These are phyloP conservation scores for Clonostachys rhizophaga DNA, from an alignment of 2,329 filamentous ascomycete species.

Conservation along the genomic window DNA sequence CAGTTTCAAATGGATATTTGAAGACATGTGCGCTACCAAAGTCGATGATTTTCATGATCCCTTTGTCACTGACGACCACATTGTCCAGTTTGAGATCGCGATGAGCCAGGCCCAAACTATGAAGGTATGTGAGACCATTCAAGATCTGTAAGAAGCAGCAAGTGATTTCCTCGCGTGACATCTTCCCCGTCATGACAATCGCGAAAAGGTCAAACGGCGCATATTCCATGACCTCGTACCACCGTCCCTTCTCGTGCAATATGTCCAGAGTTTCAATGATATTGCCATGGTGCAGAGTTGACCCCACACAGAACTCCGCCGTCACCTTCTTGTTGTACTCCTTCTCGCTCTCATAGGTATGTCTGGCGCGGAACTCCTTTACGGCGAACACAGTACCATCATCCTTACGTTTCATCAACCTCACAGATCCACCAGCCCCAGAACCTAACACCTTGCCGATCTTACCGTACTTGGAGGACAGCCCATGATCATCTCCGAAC, in stretches of 20 bases:
- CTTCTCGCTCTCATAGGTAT: slow-evolving; percentile 88
- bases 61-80: slow-evolving; percentile 91
- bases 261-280: slow-evolving; percentile 98
- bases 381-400: slow-evolving; percentile 95
- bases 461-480: slow-evolving; percentile 91
- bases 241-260: slow-evolving; percentile 86
- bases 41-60: slow-evolving; percentile 99
- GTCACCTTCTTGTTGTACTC: slow-evolving; percentile 99
- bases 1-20: slow-evolving; percentile 93
- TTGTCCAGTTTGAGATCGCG: slow-evolving; percentile 96
- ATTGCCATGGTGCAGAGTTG: slow-evolving; percentile 93
- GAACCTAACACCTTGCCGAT: slow-evolving; percentile 91
- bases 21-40: slow-evolving; percentile 98
- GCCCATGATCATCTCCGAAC: slow-evolving; percentile 89
- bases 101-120: slow-evolving; percentile 92
- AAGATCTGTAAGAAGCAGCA: slow-evolving; percentile 94
- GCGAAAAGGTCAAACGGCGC: slow-evolving; percentile 94
- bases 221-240: slow-evolving; percentile 99
- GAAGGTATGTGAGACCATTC: slow-evolving; percentile 89
- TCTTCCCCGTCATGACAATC: slow-evolving; percentile 98
- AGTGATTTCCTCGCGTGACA: slow-evolving; percentile 84
- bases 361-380: slow-evolving; percentile 90
- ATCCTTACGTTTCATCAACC: slow-evolving; percentile 87
- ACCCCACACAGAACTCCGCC: slow-evolving; percentile 96
- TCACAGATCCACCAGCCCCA: slow-evolving; percentile 89